These are phyloP conservation scores for Haematococcus sp. DNA, from an alignment of 139 green algal genomes.

Conservation along the genomic window DNA sequence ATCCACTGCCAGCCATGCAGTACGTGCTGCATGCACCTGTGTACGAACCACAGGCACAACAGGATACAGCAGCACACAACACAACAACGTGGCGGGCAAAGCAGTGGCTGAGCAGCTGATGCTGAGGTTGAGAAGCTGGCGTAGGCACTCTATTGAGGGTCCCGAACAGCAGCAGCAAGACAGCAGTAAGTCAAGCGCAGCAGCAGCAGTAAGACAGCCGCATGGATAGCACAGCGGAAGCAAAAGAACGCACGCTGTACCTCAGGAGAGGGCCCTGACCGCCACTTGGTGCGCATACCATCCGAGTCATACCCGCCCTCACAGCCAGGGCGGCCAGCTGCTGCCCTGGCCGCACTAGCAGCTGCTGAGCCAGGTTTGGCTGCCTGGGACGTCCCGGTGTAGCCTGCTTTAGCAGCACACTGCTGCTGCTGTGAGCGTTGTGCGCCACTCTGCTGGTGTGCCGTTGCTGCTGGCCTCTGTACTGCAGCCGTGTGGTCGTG, in stretches of 20 bases:
- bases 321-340: background rate
- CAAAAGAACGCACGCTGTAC: background rate
- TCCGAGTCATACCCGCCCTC: conserved; percentile 18
- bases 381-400: background rate
- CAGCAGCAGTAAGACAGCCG: too few relatives aligned
- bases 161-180: too few relatives aligned
- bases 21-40: conserved; percentile 5
- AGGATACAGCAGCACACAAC: too few relatives aligned
- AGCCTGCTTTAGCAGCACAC: background rate
- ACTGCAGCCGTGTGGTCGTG: too few relatives aligned
- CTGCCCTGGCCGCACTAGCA: background rate
- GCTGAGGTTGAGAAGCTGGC: too few relatives aligned
- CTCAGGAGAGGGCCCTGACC: background rate
- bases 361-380: too few relatives aligned
- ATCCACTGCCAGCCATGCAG: background rate
- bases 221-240: background rate
- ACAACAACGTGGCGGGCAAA: too few relatives aligned
- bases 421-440: background rate
- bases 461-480: background rate
- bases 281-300: conserved; percentile 9
- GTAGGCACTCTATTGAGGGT: too few relatives aligned
- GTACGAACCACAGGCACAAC: too few relatives aligned
- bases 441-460: background rate
- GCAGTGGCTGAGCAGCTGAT: too few relatives aligned
- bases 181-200: too few relatives aligned